Percentiles rank a stretch among this genome's conserved stretches.
These are phyloP conservation scores for Iberis amara DNA, from an alignment of 441 rosid species.

Conservation along the genomic window DNA sequence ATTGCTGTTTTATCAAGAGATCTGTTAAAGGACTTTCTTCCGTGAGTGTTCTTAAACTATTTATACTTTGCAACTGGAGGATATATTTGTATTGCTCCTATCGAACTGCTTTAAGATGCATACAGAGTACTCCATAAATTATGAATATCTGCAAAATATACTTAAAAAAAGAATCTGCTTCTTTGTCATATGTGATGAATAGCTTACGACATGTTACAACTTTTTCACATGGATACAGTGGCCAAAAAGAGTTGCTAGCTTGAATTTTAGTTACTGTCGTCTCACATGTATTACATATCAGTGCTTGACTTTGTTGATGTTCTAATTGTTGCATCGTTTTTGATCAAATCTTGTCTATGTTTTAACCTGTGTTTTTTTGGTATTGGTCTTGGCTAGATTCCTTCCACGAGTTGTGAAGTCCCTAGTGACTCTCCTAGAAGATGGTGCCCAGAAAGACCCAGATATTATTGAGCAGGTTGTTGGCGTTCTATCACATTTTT, in stretches of 20 bases:
- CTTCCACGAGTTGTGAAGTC: constrained; percentile 64
- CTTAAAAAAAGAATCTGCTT: background rate
- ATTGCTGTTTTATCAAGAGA: constrained; percentile 85
- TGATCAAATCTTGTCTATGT: constrained; percentile 9
- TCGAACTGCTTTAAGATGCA: background rate
- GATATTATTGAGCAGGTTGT: constrained; percentile 88
- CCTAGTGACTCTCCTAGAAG: constrained; percentile 52
- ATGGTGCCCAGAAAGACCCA: constrained; percentile 85
- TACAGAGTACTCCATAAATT: too few species aligned
- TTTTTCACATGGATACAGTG: background rate
- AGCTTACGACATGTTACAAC: constrained; percentile 5
- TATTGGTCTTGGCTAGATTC: constrained; percentile 46
- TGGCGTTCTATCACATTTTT: constrained; percentile 22
- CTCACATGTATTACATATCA: background rate
- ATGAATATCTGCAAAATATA: background rate
- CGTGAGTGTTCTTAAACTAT: constrained; percentile 48
- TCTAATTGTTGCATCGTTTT: constrained; percentile 8
- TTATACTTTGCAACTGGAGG: background rate
- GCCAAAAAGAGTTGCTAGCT: constrained; percentile 13
- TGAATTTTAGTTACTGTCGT: constrained; percentile 1
- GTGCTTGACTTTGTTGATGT: constrained; percentile 7
- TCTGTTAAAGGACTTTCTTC: constrained; percentile 60
- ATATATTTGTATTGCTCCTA: background rate
- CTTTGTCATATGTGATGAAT: constrained; percentile 3
- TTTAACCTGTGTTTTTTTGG: constrained; percentile 10